Base-by-base conservation (phyloP, 768 basidiomycete species). In the Erythrobasidium yunnanense region DNA sequence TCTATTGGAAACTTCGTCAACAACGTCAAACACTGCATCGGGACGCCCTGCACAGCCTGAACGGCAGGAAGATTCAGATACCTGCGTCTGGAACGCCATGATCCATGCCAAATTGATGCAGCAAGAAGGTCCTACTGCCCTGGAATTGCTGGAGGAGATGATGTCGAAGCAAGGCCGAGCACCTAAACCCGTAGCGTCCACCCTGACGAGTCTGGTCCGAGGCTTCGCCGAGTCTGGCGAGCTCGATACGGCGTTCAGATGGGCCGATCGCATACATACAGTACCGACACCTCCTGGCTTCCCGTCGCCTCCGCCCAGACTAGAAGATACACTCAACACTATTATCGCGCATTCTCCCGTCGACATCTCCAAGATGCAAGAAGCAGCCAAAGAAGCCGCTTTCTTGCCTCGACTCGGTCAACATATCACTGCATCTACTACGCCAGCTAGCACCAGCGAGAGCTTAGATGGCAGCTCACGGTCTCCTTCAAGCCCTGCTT, bases 191-290 rank as follows among this genome's bases (percentile, higher is more conserved):
- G 42, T 8, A 13, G 25, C 47, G 2, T 25, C 47, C 3, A 63
- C 60, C 38, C 49, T 63, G 32, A 20, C 52, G 8, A 51, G 18
- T 18, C 46, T 63, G 25, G 29, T 63, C 49, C 47, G 27, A 25
- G 45, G 27, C 3, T 63, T 63, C 49, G 60, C 60, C n/a, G 60
- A 63, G 49, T 30, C 60, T 5, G 60, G 60, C 4, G 60, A 63
- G 20, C 49, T 63, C n/a, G 60, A 49, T 17, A n/a, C 60, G 4
- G 60, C 60, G 27, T 51, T 63, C 47, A 23, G 60, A 63, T 63
- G 60, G 60, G 23, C 60, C 5, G 38, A 63, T 25, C 27, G 49
- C 7, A 63, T 63, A 25, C 60, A 63, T 38, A 47, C 46, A 20
- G 8, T 11, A 25, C 60, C 60, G 23, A 63, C 60, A 5, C 60